Percentiles rank a stretch among this genome's conserved stretches.
phyloP scores from a whole-genome alignment of 176 grass and related monocot genomes.

The Leersia perrieri region DNA sequence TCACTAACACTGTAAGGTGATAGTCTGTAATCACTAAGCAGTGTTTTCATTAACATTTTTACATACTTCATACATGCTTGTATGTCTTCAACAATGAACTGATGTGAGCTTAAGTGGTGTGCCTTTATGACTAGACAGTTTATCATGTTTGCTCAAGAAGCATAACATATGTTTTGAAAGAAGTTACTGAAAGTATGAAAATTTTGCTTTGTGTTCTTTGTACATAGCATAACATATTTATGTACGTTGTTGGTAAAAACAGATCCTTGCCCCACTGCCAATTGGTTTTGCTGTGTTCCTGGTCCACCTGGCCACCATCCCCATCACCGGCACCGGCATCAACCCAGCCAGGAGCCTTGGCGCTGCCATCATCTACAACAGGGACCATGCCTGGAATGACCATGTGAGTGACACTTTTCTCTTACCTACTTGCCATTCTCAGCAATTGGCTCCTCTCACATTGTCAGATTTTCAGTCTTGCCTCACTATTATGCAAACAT shows the following conservation, averaged over 20 bases:
- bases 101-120: not conserved
- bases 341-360: constrained; percentile 92
- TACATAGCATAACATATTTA: not conserved
- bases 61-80: not conserved
- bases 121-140: not conserved
- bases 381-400: constrained; percentile 69
- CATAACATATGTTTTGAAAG: not conserved
- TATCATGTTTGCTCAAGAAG: not conserved
- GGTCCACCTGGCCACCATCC: constrained; percentile 94
- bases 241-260: constrained; percentile 24
- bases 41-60: not conserved
- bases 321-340: constrained; percentile 96
- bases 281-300: constrained; percentile 97
- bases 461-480: not conserved
- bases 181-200: not conserved
- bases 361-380: constrained; percentile 89
- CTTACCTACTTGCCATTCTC: constrained; percentile 15
- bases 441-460: not conserved
- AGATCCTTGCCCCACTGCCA: constrained; percentile 89
- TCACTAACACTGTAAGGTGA: not conserved
- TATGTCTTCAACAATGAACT: not conserved
- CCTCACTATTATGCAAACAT: not conserved
- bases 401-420: constrained; percentile 54
- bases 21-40: not conserved
- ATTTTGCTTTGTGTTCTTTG: not conserved